phyloP scores from a whole-genome alignment of 345 rosid species.

The Noccaea caerulescens region DNA sequence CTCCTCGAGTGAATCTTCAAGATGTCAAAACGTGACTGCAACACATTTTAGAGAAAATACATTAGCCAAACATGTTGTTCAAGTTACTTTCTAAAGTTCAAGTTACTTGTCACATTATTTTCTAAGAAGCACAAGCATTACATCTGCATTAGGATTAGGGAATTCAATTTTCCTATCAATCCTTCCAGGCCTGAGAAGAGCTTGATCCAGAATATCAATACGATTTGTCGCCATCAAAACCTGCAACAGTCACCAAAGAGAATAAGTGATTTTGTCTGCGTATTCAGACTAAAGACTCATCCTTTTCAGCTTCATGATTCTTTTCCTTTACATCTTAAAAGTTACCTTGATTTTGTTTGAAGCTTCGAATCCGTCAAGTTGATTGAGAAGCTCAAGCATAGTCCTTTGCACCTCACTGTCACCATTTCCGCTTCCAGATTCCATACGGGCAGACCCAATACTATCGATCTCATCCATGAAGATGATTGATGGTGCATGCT shows the following conservation, averaged over 20 bases:
- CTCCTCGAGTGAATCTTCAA: slow-evolving; percentile 95
- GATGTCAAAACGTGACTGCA: slow-evolving; percentile 92
- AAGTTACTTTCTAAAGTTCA: not conserved
- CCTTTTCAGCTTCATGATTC: not conserved
- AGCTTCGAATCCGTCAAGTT: slow-evolving; percentile 97
- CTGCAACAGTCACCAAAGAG: slow-evolving; percentile 46
- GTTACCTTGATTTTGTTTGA: slow-evolving; percentile 97
- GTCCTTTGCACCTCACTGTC: slow-evolving; percentile 98
- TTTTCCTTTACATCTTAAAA: not conserved
- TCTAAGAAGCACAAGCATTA: slow-evolving; percentile 31
- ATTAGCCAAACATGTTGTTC: not conserved
- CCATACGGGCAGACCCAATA: slow-evolving; percentile 99
- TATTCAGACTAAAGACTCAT: not conserved
- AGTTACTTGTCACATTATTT: not conserved
- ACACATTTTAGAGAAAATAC: slow-evolving; percentile 24
- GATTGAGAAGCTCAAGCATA: slow-evolving; percentile 99
- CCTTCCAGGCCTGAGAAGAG: slow-evolving; percentile 96
- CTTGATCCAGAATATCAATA: slow-evolving; percentile 97
- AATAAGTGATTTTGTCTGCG: not conserved
- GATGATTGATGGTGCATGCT: slow-evolving; percentile 96
- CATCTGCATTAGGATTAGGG: slow-evolving; percentile 98
- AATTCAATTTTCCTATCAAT: slow-evolving; percentile 98
- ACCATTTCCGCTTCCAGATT: slow-evolving; percentile 99
- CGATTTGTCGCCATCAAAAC: slow-evolving; percentile 99
- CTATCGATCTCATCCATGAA: slow-evolving; percentile 99